These are phyloP conservation scores for Glarea lozoyensis DNA, from an alignment of 495 filamentous ascomycete species.

Conservation along the genomic window DNA sequence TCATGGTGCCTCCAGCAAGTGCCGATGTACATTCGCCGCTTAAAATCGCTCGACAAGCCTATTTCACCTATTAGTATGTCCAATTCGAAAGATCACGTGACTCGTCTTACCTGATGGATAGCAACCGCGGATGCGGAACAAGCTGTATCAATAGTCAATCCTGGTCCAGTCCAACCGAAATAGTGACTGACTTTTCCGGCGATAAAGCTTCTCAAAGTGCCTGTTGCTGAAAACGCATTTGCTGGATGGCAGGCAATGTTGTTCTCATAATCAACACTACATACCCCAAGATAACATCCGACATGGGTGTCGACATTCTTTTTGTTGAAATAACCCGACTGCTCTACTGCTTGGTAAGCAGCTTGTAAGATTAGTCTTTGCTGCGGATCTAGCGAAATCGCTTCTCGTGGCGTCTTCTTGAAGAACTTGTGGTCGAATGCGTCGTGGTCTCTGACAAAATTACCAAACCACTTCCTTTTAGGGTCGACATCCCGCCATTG, in stretches of 20 bases:
- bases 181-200: slow-evolving; percentile 52
- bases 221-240: slow-evolving; percentile 22
- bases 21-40: slow-evolving; percentile 6
- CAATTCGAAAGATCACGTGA: no score
- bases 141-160: slow-evolving; percentile 76
- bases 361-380: background rate
- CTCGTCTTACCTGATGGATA: slow-evolving; percentile 5
- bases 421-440: slow-evolving; percentile 45
- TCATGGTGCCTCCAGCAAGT: slow-evolving; percentile 8
- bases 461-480: slow-evolving; percentile 34
- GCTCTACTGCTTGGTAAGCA: background rate
- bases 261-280: slow-evolving; percentile 20
- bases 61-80: no score
- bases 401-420: slow-evolving; percentile 17
- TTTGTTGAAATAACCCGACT: background rate
- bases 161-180: slow-evolving; percentile 44
- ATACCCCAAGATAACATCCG: slow-evolving; percentile 4
- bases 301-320: background rate
- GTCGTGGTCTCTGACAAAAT: slow-evolving; percentile 36
- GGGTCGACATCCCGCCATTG: slow-evolving; percentile 25
- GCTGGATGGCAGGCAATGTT: slow-evolving; percentile 23
- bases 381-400: background rate
- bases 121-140: slow-evolving; percentile 64
- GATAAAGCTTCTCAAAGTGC: slow-evolving; percentile 42
- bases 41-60: slow-evolving; percentile 2